These are phyloP conservation scores for Xylaria sp. DNA, from an alignment of 2,329 filamentous ascomycete genomes.

Conservation along the genomic window DNA sequence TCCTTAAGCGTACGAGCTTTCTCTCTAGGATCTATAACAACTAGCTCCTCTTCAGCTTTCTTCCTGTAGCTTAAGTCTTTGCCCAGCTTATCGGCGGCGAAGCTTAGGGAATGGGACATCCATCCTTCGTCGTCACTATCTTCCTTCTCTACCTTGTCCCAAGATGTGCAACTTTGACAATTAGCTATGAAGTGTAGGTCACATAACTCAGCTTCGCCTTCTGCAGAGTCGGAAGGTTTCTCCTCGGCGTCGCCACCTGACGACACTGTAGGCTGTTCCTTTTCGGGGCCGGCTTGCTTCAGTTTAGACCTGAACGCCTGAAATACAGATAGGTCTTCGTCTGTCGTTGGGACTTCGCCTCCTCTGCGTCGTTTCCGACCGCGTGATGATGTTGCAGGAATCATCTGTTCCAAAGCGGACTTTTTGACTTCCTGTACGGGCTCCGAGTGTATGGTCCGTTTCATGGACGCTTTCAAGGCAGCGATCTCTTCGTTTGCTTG, in stretches of 20 bases:
- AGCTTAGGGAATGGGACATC: constrained; percentile 87
- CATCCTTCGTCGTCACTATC: constrained; percentile 75
- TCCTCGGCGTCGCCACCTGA: constrained; percentile 42
- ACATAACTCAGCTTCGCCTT: constrained; percentile 80
- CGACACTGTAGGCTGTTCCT: constrained; percentile 38
- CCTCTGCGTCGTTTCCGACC: constrained; percentile 76
- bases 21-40: constrained; percentile 92
- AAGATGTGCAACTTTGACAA: constrained; percentile 89
- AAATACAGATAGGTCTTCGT: constrained; percentile 75
- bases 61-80: constrained; percentile 92
- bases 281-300: constrained; percentile 60
- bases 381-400: constrained; percentile 75
- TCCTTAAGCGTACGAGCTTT: constrained; percentile 78
- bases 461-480: constrained; percentile 83
- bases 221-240: constrained; percentile 53
- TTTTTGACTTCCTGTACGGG: constrained; percentile 68
- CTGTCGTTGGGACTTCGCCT: constrained; percentile 60
- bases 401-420: constrained; percentile 76
- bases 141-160: constrained; percentile 69
- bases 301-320: constrained; percentile 84
- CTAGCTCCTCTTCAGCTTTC: constrained; percentile 89
- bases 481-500: constrained; percentile 83
- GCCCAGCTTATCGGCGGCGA: constrained; percentile 88
- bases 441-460: constrained; percentile 66
- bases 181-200: constrained; percentile 96